These are phyloP conservation scores for Thamnidium elegans DNA, from an alignment of 192 early-diverging fungal species.

Conservation along the genomic window DNA sequence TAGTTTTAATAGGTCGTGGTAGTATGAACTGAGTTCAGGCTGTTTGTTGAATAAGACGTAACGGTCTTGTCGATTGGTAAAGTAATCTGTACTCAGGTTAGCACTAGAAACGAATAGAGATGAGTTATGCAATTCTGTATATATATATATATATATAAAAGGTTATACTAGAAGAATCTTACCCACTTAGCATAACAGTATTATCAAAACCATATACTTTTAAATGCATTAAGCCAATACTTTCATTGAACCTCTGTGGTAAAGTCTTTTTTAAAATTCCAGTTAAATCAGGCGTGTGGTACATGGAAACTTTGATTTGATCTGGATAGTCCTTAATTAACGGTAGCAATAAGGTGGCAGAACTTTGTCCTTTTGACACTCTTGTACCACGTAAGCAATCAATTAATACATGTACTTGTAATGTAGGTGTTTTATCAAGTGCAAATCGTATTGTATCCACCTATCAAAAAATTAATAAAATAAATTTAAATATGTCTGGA, in stretches of 20 bases:
- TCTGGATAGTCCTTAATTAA: conserved; percentile 63
- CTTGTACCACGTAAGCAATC: conserved; percentile 89
- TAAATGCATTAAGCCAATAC: conserved; percentile 91
- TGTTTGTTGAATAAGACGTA: conserved; percentile 71
- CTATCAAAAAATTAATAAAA: conserved; percentile 13
- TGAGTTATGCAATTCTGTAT: too few species aligned
- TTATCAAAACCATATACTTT: conserved; percentile 93
- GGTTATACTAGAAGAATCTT: conserved; percentile 22
- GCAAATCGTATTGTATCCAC: conserved; percentile 58
- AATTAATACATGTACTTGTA: conserved; percentile 76
- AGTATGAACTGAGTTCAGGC: conserved; percentile 64
- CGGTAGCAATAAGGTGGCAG: conserved; percentile 64
- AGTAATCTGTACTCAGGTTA: conserved; percentile 92
- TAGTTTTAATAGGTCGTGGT: conserved; percentile 58
- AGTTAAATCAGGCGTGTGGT: conserved; percentile 83
- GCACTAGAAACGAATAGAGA: conserved; percentile 57
- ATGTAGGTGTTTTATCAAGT: conserved; percentile 41
- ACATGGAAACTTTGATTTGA: conserved; percentile 70
- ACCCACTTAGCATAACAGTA: conserved; percentile 76
- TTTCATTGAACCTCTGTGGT: conserved; percentile 89
- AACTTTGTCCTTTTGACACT: conserved; percentile 47
- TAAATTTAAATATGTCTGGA: neutral
- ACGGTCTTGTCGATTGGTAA: conserved; percentile 93
- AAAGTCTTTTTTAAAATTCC: conserved; percentile 66
- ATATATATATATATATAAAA: neutral